Conservation (phyloP, 2,329 filamentous ascomycete genomes). For the Nemania sp. region DNA sequence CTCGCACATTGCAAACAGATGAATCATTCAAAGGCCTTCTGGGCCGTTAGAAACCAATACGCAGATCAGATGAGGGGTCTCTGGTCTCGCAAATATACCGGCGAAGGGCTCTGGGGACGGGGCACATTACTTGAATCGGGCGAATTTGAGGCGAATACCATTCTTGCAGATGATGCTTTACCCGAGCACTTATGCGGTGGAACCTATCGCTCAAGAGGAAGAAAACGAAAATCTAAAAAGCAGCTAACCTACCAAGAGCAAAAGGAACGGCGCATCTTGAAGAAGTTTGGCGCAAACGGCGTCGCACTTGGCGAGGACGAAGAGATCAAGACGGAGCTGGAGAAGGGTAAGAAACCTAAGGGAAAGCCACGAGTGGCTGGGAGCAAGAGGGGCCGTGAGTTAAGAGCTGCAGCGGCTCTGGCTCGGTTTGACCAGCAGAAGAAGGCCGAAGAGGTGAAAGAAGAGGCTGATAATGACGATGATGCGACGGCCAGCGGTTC, state of each 20-base stretch:
- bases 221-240: slow-evolving; percentile 66
- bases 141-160: slow-evolving; percentile 66
- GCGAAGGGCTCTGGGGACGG: slow-evolving; percentile 85
- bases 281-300: slow-evolving; percentile 81
- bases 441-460: slow-evolving; percentile 60
- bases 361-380: slow-evolving; percentile 79
- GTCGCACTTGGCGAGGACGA: slow-evolving; percentile 77
- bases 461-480: slow-evolving; percentile 52
- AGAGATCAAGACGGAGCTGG: slow-evolving; percentile 71
- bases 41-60: slow-evolving; percentile 80
- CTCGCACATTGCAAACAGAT: slow-evolving; percentile 90
- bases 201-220: slow-evolving; percentile 73
- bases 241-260: slow-evolving; percentile 75
- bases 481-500: slow-evolving; percentile 51
- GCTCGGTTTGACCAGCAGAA: slow-evolving; percentile 75
- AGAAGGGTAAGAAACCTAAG: slow-evolving; percentile 71
- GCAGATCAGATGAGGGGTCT: slow-evolving; percentile 76
- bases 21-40: slow-evolving; percentile 87
- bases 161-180: slow-evolving; percentile 66
- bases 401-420: slow-evolving; percentile 81
- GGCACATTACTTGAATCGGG: slow-evolving; percentile 73
- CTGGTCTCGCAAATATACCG: slow-evolving; percentile 78
- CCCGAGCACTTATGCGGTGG: slow-evolving; percentile 84
- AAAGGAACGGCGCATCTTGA: slow-evolving; percentile 77
- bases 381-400: slow-evolving; percentile 79